Conservation (phyloP, 257 asterid species). For the Solanum gracilifrons region DNA sequence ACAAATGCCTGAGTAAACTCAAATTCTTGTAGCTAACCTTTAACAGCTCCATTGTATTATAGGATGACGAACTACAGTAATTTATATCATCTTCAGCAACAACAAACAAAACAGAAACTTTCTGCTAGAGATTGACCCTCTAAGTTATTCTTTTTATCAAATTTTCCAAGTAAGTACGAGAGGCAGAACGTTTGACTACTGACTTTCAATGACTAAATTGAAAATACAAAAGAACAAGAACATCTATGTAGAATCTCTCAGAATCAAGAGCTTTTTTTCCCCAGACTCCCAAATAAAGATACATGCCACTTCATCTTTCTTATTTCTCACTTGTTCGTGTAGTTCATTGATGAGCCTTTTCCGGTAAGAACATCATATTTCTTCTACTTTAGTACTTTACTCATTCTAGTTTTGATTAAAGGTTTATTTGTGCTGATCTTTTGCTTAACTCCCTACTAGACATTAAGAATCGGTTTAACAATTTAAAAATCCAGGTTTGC, state of each 20-base stretch:
- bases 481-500: background rate
- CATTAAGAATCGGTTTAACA: background rate
- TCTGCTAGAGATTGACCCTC: background rate
- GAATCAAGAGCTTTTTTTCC: background rate
- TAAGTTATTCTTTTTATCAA: background rate
- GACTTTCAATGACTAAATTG: background rate
- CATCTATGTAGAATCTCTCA: background rate
- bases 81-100: background rate
- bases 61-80: background rate
- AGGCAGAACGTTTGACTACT: background rate
- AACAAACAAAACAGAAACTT: background rate
- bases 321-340: background rate
- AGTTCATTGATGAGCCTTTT: background rate
- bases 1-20: background rate
- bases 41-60: background rate
- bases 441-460: background rate
- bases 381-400: background rate
- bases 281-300: background rate
- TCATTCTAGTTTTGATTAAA: background rate
- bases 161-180: background rate
- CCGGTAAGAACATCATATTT: background rate
- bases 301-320: background rate
- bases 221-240: background rate
- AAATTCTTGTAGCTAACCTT: background rate
- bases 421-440: background rate